Evolutionary conservation across 345 rosid species (phyloP).

Genomic region (Linum lewisii): DNA sequence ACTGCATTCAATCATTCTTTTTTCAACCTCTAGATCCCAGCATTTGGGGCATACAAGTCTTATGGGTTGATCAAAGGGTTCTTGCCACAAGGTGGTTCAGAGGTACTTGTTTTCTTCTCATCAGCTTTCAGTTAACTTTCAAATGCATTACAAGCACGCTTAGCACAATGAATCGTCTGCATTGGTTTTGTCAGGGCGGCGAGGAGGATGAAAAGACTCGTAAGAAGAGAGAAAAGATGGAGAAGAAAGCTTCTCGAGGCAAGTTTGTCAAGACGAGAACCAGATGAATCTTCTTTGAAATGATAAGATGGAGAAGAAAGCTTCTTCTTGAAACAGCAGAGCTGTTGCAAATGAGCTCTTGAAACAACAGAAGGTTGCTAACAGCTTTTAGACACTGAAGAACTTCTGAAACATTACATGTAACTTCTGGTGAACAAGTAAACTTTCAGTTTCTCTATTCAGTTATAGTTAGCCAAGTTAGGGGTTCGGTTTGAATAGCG

Average conservation of each 20-base stretch:
- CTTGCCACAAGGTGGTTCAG: slow-evolving; percentile 54
- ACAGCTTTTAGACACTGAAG: neutral
- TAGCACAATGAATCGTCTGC: neutral
- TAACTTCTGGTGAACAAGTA: too few relatives aligned
- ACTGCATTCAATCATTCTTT: too few relatives aligned
- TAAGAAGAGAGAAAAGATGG: slow-evolving; percentile 87
- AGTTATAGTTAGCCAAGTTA: too few relatives aligned
- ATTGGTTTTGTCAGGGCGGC: slow-evolving; percentile 36
- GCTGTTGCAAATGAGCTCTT: too few relatives aligned
- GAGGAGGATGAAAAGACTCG: slow-evolving; percentile 77
- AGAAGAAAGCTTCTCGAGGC: slow-evolving; percentile 63
- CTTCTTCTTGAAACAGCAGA: too few relatives aligned
- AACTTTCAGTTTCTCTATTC: too few relatives aligned
- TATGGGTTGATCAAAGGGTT: slow-evolving; percentile 52
- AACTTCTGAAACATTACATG: too few relatives aligned
- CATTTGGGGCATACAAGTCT: slow-evolving; percentile 61
- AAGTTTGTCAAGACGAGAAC: slow-evolving; percentile 57
- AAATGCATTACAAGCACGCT: neutral
- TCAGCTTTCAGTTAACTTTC: neutral
- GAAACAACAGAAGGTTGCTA: too few relatives aligned
- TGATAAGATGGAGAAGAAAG: too few relatives aligned
- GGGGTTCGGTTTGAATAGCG: too few relatives aligned
- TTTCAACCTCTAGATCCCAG: slow-evolving; percentile 45
- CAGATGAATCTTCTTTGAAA: slow-evolving; percentile 18
- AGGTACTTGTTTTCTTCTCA: slow-evolving; percentile 33